Evolutionary conservation across 2,329 filamentous ascomycete genomes (phyloP).

Genomic region (Claviceps maximensis): DNA sequence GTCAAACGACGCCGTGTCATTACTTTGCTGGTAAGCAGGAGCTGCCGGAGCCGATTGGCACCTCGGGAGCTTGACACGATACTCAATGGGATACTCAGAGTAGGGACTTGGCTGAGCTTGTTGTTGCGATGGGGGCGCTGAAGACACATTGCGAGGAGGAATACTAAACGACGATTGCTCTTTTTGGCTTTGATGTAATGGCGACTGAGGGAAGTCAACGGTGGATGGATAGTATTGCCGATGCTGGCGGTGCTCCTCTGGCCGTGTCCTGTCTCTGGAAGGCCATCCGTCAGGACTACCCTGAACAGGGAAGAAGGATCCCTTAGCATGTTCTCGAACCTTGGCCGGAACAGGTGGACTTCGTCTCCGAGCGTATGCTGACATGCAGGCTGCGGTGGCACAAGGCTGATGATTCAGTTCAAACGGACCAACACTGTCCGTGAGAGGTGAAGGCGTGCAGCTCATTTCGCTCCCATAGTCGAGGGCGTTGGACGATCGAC

Average conservation of each 20-base stretch:
- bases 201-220: no score
- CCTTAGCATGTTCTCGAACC: no score
- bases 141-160: no score
- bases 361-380: no score
- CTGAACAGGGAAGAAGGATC: no score
- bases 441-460: conserved; percentile 5
- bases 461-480: not conserved
- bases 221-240: no score
- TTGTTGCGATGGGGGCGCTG: no score
- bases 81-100: conserved; percentile 4
- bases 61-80: not conserved
- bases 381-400: not conserved
- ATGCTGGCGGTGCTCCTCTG: no score
- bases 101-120: not conserved
- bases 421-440: not conserved
- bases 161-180: not conserved
- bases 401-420: not conserved
- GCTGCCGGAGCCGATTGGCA: not conserved
- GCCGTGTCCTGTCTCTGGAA: no score
- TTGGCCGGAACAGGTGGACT: no score
- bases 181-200: not conserved
- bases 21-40: not conserved
- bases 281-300: no score
- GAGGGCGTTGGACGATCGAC: conserved; percentile 7
- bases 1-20: not conserved